phyloP scores from a whole-genome alignment of 495 filamentous ascomycete species.

The Melanomma pulvis-pyrius region DNA sequence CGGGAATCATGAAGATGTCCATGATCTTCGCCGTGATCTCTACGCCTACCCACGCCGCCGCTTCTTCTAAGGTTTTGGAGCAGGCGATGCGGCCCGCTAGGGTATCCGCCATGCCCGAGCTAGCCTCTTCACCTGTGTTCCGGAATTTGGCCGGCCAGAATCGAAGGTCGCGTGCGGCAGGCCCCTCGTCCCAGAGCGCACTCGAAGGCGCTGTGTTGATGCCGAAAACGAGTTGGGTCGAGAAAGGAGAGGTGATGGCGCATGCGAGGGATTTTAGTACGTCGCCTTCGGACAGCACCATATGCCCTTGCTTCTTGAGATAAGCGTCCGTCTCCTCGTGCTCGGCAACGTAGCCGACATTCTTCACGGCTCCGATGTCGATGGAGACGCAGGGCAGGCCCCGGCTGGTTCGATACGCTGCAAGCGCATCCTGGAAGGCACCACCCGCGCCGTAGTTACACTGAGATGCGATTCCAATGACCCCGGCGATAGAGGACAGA shows the following conservation, averaged over 20 bases:
- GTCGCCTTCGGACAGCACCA: not conserved
- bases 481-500: conserved; percentile 24
- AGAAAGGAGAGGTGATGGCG: not conserved
- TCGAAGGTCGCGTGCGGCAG: not conserved
- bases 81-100: not conserved
- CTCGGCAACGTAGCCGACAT: conserved; percentile 28
- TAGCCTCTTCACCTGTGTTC: not conserved
- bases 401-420: not conserved
- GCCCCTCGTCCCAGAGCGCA: not conserved
- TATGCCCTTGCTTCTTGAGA: not conserved
- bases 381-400: conserved; percentile 13
- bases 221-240: not conserved
- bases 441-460: conserved; percentile 33
- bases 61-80: not conserved
- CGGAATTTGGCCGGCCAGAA: not conserved
- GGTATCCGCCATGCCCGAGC: not conserved
- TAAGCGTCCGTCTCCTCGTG: not conserved
- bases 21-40: not conserved
- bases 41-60: not conserved
- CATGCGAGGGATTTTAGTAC: not conserved
- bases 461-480: conserved; percentile 26
- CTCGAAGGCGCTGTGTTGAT: not conserved
- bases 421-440: conserved; percentile 27
- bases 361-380: conserved; percentile 29
- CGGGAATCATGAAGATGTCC: conserved; percentile 7